Evolutionary conservation across 805 yeast species (phyloP).

Genomic region (Metschnikowia borealis): DNA sequence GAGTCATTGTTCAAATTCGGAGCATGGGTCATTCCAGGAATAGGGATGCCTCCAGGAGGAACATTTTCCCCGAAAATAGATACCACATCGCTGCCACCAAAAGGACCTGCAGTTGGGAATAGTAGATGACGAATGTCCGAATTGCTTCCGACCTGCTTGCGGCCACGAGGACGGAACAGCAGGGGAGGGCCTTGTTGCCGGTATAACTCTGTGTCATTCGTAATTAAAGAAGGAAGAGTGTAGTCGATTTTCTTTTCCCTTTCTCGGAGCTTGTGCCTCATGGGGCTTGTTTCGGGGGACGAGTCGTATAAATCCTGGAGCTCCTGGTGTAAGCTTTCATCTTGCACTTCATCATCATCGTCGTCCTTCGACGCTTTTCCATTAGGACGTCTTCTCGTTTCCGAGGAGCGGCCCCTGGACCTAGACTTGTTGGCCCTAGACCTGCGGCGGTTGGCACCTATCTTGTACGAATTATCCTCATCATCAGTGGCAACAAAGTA

Average conservation of each 20-base stretch:
- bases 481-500: constrained; percentile 37
- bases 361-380: constrained; percentile 11
- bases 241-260: constrained; percentile 66
- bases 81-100: constrained; percentile 92
- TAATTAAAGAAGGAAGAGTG: constrained; percentile 76
- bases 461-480: constrained; percentile 25
- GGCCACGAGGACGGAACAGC: constrained; percentile 28
- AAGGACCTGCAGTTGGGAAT: constrained; percentile 94
- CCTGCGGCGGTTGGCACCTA: constrained; percentile 19
- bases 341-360: constrained; percentile 26
- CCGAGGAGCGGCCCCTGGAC: constrained; percentile 16
- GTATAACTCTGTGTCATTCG: constrained; percentile 31
- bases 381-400: constrained; percentile 12
- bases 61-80: constrained; percentile 72
- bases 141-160: constrained; percentile 31
- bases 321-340: constrained; percentile 53
- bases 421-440: constrained; percentile 22
- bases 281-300: constrained; percentile 48
- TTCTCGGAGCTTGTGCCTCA: constrained; percentile 40
- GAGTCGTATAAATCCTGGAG: constrained; percentile 60
- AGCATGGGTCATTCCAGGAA: constrained; percentile 29
- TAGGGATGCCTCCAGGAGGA: constrained; percentile 47
- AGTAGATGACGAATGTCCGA: constrained; percentile 59
- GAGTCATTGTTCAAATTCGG: constrained; percentile 45
- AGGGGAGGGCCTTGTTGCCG: constrained; percentile 11